Conservation (phyloP, 1,139 yeast species). For the Candida sojae region DNA sequence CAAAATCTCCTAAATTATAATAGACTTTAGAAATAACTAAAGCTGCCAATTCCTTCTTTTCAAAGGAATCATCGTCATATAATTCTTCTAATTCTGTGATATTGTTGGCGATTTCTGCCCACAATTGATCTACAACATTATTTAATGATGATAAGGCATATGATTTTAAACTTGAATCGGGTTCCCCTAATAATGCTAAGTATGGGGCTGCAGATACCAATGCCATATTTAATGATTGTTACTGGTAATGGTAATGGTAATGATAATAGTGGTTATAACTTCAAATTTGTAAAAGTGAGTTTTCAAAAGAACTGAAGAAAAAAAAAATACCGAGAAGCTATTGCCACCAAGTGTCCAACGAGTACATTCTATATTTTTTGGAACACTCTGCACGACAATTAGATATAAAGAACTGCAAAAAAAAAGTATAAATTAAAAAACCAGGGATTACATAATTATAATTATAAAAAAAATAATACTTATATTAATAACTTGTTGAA, state of each 20-base stretch:
- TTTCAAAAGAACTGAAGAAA: neutral
- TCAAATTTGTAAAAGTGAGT: neutral
- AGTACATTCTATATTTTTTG: neutral
- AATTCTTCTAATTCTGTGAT: constrained; percentile 86
- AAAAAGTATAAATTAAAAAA: neutral
- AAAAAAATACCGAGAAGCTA: neutral
- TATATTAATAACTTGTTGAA: neutral
- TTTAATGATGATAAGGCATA: constrained; percentile 86
- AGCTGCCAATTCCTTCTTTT: constrained; percentile 83
- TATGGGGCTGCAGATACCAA: constrained; percentile 84
- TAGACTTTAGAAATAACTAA: constrained; percentile 91
- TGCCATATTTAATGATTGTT: constrained; percentile 41
- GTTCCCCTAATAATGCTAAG: constrained; percentile 83
- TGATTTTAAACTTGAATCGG: constrained; percentile 72
- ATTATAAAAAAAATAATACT: neutral
- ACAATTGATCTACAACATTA: constrained; percentile 81
- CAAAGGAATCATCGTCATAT: constrained; percentile 80
- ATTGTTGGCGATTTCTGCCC: constrained; percentile 97
- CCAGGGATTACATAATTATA: neutral
- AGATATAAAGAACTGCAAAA: neutral
- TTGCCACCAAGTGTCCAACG: constrained; percentile 6
- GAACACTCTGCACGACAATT: neutral
- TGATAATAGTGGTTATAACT: neutral
- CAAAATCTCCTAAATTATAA: constrained; percentile 93
- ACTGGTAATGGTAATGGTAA: neutral